Base-by-base conservation (phyloP, 2,329 filamentous ascomycete genomes). In the Pseudogymnoascus sp. region DNA sequence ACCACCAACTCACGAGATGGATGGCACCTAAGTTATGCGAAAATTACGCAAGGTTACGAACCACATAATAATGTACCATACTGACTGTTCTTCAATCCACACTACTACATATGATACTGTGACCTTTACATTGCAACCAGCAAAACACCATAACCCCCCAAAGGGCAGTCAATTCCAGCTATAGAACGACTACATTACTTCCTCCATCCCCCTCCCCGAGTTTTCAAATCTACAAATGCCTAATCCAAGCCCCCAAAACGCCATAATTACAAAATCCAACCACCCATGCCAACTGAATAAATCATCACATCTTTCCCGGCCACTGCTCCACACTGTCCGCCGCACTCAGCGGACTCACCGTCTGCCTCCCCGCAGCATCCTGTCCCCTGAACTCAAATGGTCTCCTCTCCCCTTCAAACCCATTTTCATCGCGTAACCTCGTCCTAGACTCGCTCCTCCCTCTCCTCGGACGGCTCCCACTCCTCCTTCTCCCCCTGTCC, bases 361-460 rank as follows among this genome's bases (percentile, higher is more conserved):
- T 16, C 1, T 30, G 4, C 25, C n/a, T 50, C 43, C 43, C 25
- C 43, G 16, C 25, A 50, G 43, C 25, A 60, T 65, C 43, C 4
- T 67, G 65, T 8, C 37, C 67, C 62, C 38, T 68, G 20, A 60
- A 58, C 47, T 54, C 47, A 54, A 54, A 54, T 61, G 62, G 69
- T 67, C 22, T 69, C 65, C 30, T 66, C 65, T 5, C 35, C 63
- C 16, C 65, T 41, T 3, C 60, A 54, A 18, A 14, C 41, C 12
- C 60, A 22, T 22, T 22, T 20, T n/a, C 61, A 28, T 18, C 47
- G 33, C 18, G 38, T 7, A 57, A 28, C 22, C 43, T 30, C 61
- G 33, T 30, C 68, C 70, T 59, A 65, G 59, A 2, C 68, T 68
- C 6, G 65, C 63, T 70, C 67, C 28, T 69, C 67, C 14, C 62